phyloP scores from a whole-genome alignment of 2,329 filamentous ascomycete species.

The Venturia oleaginea region DNA sequence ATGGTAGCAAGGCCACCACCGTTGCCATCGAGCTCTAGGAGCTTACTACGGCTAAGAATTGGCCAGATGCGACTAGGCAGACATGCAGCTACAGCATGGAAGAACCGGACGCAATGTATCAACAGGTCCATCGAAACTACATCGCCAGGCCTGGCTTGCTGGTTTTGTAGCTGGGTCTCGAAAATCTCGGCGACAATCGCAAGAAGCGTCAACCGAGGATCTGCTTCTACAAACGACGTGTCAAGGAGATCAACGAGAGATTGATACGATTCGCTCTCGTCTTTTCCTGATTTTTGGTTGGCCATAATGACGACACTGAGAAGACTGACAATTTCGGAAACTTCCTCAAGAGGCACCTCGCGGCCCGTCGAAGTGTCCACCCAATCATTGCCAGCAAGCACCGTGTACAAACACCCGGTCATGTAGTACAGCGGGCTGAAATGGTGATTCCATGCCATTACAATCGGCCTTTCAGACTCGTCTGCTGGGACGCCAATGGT shows the following conservation, averaged over 20 bases:
- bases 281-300: neutral
- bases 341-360: conserved; percentile 48
- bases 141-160: conserved; percentile 45
- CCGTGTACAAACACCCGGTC: conserved; percentile 64
- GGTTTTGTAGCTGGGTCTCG: conserved; percentile 52
- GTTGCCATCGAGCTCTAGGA: conserved; percentile 68
- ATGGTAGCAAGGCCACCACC: conserved; percentile 70
- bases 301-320: conserved; percentile 58
- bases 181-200: conserved; percentile 77
- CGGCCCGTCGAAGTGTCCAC: conserved; percentile 38
- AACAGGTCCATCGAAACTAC: conserved; percentile 58
- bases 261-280: neutral
- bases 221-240: conserved; percentile 19
- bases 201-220: conserved; percentile 57
- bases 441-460: conserved; percentile 62
- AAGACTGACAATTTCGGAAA: conserved; percentile 64
- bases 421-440: conserved; percentile 76
- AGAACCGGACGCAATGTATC: conserved; percentile 70
- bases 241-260: neutral
- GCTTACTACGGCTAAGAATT: conserved; percentile 68
- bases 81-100: conserved; percentile 61
- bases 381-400: conserved; percentile 46
- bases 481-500: conserved; percentile 65
- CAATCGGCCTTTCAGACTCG: conserved; percentile 59
- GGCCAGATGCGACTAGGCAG: conserved; percentile 84